Percentiles rank a stretch among this genome's conserved stretches.
phyloP scores from a whole-genome alignment of 805 yeast genomes.

The Hanseniaspora valbyensis region DNA sequence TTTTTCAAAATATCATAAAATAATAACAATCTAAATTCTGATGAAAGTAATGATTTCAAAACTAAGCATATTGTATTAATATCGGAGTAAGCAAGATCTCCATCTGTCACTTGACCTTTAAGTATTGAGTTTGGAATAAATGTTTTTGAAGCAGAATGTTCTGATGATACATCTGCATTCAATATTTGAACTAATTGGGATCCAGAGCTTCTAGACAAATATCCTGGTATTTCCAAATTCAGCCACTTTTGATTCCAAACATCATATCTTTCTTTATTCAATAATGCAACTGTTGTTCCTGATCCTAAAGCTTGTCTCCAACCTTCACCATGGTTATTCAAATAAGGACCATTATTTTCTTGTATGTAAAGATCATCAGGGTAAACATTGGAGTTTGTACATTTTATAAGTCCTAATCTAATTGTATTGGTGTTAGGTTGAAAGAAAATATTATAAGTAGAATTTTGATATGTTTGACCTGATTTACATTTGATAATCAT shows the following conservation, averaged over 20 bases:
- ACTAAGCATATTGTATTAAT: not conserved
- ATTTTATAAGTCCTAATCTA: constrained; percentile 9
- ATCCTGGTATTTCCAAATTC: constrained; percentile 45
- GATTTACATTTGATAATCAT: constrained; percentile 25
- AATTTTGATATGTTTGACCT: constrained; percentile 21
- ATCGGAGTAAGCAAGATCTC: constrained; percentile 4
- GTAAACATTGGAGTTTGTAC: not conserved
- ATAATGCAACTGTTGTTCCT: constrained; percentile 41
- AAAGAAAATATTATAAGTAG: constrained; percentile 22
- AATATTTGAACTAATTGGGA: not conserved
- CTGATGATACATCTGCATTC: not conserved
- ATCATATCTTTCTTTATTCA: constrained; percentile 44
- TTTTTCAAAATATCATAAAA: not conserved
- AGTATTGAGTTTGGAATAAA: not conserved
- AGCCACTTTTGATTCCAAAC: constrained; percentile 52
- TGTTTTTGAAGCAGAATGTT: not conserved
- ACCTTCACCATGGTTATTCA: constrained; percentile 67
- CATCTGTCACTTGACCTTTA: not conserved
- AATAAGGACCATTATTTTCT: constrained; percentile 33
- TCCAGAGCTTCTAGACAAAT: constrained; percentile 33
- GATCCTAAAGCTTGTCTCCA: constrained; percentile 44
- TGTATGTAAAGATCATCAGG: not conserved
- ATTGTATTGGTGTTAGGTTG: constrained; percentile 15
- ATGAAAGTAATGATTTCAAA: not conserved
- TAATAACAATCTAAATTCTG: constrained; percentile 9